Percentiles rank a stretch among this genome's conserved stretches.
Evolutionary conservation across 495 filamentous ascomycete species (phyloP).

Genomic region (Penicillium pulvis): DNA sequence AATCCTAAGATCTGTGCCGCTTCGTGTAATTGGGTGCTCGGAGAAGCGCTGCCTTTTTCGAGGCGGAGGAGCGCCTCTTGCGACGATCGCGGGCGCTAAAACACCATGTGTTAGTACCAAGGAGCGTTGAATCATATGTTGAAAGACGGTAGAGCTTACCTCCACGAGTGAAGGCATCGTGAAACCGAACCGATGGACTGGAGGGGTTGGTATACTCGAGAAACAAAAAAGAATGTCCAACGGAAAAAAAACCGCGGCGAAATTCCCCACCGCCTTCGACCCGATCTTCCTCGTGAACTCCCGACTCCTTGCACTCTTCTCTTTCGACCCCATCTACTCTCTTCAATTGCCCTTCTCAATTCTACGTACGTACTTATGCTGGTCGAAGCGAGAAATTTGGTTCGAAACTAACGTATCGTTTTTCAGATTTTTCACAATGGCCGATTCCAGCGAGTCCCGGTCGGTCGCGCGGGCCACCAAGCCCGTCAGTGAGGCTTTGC

Average conservation of each 20-base stretch:
- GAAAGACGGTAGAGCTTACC: slow-evolving; percentile 26
- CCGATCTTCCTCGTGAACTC: slow-evolving; percentile 34
- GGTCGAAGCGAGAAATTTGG: background rate
- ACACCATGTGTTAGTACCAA: slow-evolving; percentile 19
- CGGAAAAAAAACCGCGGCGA: slow-evolving; percentile 33
- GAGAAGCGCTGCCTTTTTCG: slow-evolving; percentile 50
- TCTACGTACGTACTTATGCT: slow-evolving; percentile 8
- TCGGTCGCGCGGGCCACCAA: slow-evolving; percentile 58
- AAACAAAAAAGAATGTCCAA: slow-evolving; percentile 30
- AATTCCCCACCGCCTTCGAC: slow-evolving; percentile 50
- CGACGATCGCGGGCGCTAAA: slow-evolving; percentile 45
- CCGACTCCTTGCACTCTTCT: slow-evolving; percentile 37
- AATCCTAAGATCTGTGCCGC: slow-evolving; percentile 52
- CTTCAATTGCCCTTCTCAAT: slow-evolving; percentile 24
- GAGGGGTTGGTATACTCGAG: slow-evolving; percentile 15
- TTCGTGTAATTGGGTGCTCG: slow-evolving; percentile 43
- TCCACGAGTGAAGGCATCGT: slow-evolving; percentile 46
- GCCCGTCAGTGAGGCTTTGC: slow-evolving; percentile 88
- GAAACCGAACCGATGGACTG: slow-evolving; percentile 21
- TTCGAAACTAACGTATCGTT: slow-evolving; percentile 2
- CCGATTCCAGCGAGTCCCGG: slow-evolving; percentile 54
- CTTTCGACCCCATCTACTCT: slow-evolving; percentile 22
- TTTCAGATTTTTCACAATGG: slow-evolving; percentile 51
- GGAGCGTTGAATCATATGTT: no score
- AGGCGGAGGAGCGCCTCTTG: slow-evolving; percentile 54